Conservation (phyloP, 441 rosid genomes). For the Aleurites moluccanus region DNA sequence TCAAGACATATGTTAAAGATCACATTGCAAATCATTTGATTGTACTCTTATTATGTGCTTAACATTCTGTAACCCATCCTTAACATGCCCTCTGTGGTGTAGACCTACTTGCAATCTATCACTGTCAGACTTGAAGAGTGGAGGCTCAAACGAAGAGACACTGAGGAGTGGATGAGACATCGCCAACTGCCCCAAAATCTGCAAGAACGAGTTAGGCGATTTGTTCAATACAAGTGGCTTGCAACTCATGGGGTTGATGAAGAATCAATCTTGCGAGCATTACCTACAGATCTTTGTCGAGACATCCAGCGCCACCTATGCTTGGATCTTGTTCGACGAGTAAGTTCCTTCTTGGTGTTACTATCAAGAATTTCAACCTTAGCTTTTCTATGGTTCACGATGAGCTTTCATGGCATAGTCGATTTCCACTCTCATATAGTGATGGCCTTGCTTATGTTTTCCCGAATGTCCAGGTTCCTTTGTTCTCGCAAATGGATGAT, state of each 20-base stretch:
- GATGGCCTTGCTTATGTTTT: constrained; percentile 5
- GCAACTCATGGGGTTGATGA: constrained; percentile 90
- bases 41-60: not conserved
- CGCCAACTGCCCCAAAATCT: constrained; percentile 76
- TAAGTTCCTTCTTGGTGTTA: constrained; percentile 34
- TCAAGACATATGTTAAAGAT: not conserved
- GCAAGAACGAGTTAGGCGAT: constrained; percentile 60
- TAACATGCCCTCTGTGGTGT: constrained; percentile 3
- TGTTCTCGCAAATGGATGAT: constrained; percentile 92
- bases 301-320: constrained; percentile 89
- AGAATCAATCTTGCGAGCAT: constrained; percentile 65
- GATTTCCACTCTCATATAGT: not conserved
- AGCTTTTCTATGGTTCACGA: not conserved
- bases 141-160: constrained; percentile 87
- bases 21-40: not conserved
- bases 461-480: constrained; percentile 55
- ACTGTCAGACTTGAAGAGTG: constrained; percentile 93
- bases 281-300: constrained; percentile 77
- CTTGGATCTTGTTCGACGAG: constrained; percentile 89
- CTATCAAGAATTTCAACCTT: not conserved
- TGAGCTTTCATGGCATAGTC: not conserved
- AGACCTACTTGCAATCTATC: constrained; percentile 96
- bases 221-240: constrained; percentile 87
- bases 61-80: not conserved
- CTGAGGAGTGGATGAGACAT: constrained; percentile 97